These are phyloP conservation scores for Trichoderma orchidacearum DNA, from an alignment of 495 filamentous ascomycete genomes.

Conservation along the genomic window DNA sequence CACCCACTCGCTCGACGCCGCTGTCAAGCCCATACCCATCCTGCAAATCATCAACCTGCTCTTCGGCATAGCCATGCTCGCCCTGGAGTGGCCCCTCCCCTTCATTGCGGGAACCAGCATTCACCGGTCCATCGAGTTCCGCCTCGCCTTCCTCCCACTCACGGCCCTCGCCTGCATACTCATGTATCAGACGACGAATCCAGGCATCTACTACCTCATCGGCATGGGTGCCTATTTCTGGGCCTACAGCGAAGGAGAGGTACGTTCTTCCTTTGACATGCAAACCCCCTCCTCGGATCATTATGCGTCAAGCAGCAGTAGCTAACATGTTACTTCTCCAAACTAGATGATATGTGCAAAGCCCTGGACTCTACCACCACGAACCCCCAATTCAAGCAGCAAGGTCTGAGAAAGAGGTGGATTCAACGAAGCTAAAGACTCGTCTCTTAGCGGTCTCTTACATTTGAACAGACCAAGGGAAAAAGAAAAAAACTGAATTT, in stretches of 20 bases:
- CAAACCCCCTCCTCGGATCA: too few relatives aligned
- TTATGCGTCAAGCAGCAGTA: too few relatives aligned
- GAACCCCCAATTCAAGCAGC: constrained; percentile 3
- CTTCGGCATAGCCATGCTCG: constrained; percentile 64
- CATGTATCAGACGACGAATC: constrained; percentile 84
- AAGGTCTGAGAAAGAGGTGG: not conserved
- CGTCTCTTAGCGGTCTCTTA: too few relatives aligned
- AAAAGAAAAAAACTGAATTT: not conserved
- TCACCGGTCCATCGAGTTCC: constrained; percentile 77
- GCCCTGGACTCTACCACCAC: constrained; percentile 38
- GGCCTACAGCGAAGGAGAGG: constrained; percentile 96
- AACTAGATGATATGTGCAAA: constrained; percentile 33
- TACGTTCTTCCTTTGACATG: constrained; percentile 42
- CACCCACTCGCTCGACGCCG: constrained; percentile 77
- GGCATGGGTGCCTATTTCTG: constrained; percentile 86
- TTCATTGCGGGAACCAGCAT: constrained; percentile 50
- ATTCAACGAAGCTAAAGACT: too few relatives aligned
- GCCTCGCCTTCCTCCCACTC: constrained; percentile 75
- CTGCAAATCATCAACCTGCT: constrained; percentile 95
- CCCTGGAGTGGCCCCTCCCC: constrained; percentile 83
- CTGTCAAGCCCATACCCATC: constrained; percentile 75
- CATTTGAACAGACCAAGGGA: too few relatives aligned
- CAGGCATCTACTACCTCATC: constrained; percentile 83
- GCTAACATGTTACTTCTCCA: not conserved
- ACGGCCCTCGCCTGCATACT: constrained; percentile 59